These are phyloP conservation scores for Ilyonectria sp. DNA, from an alignment of 2,329 filamentous ascomycete genomes.

Conservation along the genomic window DNA sequence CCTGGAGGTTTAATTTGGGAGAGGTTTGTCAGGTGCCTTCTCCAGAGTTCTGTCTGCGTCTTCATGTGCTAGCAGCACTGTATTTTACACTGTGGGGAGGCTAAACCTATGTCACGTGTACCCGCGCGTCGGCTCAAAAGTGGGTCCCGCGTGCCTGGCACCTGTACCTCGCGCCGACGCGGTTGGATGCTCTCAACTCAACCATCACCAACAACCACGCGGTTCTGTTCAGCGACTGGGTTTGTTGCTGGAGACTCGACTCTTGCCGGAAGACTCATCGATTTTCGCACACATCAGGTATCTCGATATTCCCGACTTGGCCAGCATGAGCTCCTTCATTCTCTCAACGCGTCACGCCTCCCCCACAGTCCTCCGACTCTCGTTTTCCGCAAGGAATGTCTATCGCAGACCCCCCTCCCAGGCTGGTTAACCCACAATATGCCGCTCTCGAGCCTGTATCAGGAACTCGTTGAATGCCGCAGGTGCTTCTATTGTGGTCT, in stretches of 20 bases:
- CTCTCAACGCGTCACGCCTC: constrained; percentile 77
- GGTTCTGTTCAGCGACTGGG: constrained; percentile 34
- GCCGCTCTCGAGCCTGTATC: constrained; percentile 75
- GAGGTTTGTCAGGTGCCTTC: constrained; percentile 40
- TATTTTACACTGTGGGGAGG: constrained; percentile 31
- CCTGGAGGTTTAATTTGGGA: constrained; percentile 7
- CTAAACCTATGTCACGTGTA: constrained; percentile 47
- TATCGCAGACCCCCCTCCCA: constrained; percentile 60
- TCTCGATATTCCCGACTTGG: constrained; percentile 32
- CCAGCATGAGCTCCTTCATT: constrained; percentile 63
- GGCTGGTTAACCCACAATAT: constrained; percentile 61
- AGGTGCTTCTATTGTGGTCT: constrained; percentile 59
- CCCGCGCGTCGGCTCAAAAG: constrained; percentile 28
- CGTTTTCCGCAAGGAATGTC: constrained; percentile 80
- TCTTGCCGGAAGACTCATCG: constrained; percentile 19
- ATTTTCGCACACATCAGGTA: constrained; percentile 38
- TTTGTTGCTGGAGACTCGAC: constrained; percentile 39
- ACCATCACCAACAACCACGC: constrained; percentile 38
- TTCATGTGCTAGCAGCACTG: constrained; percentile 45
- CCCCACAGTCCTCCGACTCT: constrained; percentile 84
- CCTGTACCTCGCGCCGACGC: constrained; percentile 28
- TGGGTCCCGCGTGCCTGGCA: constrained; percentile 22
- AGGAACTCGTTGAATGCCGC: constrained; percentile 66
- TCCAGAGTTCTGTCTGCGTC: constrained; percentile 28
- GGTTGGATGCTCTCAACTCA: constrained; percentile 18